phyloP scores from a whole-genome alignment of 202 grass and related monocot genomes.

The Carex arenaria region DNA sequence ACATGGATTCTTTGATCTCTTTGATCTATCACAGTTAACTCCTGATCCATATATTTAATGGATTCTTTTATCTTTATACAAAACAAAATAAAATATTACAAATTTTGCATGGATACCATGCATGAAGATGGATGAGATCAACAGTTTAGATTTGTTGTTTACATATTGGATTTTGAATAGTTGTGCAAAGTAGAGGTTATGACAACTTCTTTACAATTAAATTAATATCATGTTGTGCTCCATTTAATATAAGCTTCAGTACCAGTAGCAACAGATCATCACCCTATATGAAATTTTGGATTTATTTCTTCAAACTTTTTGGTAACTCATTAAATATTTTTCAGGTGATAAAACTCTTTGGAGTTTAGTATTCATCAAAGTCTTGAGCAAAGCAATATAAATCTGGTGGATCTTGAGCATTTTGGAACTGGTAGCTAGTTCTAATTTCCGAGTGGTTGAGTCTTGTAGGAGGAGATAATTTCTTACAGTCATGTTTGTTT shows the following conservation, averaged over 20 bases:
- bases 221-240: background rate
- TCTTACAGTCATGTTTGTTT: too few relatives aligned
- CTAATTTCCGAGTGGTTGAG: background rate
- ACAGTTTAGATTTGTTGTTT: background rate
- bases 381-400: too few relatives aligned
- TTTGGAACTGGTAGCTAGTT: background rate
- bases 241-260: background rate
- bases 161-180: background rate
- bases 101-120: background rate
- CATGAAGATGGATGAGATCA: background rate
- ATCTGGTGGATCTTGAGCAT: background rate
- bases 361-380: too few relatives aligned
- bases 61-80: background rate
- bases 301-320: background rate
- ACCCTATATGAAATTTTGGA: background rate
- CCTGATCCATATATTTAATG: background rate
- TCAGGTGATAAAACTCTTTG: background rate
- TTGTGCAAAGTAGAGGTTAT: background rate
- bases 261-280: background rate
- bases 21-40: background rate
- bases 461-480: background rate
- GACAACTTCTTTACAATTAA: background rate
- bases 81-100: background rate
- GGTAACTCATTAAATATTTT: background rate
- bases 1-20: too few relatives aligned